Base-by-base conservation (phyloP, 306 rosid species). In the Malus sieversii region DNA sequence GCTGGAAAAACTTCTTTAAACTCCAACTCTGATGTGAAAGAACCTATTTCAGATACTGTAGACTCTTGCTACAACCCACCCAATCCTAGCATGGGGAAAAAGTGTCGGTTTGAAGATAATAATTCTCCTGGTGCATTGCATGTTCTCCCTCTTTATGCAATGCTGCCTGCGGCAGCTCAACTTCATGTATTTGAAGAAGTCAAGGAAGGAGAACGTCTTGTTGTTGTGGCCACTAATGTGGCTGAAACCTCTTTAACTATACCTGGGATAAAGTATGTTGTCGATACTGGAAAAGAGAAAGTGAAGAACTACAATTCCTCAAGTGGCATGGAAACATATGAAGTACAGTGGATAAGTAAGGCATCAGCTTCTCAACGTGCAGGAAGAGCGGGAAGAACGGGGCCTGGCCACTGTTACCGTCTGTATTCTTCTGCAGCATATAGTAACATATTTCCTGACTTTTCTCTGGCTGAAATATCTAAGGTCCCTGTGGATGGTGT, bases 181-280 rank as follows among this genome's bases (percentile, higher is more conserved):
- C 93, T 88, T 78, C 86, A 84, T 30, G 91, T 95, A 63, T 92
- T 95, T 78, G 92, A 89, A 73, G 88, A 72, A 72, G 90, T 90
- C 42, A 83, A 84, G 81, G 93, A 90, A 73, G 97, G 91, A 73
- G 89, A 88, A 68, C 84, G 98, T 57, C 97, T 95, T 53, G 83
- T 95, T 74, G 97, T 92, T 64, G 85, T 95, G 74, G 97, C 97
- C 60, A 92, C 96, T 16, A 95, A 95, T 85, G 98, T 95, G 78
- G 98, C 98, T n/a, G 98, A 95, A 86, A 95, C 98, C 72, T 95
- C 98, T 42, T 74, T 95, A 75, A 95, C 97, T 30, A 95, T 95
- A 74, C 97, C 97, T 67, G 95, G 98, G 44, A 81, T 95, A 80
- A 94, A 88, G 86, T 95, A 92, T 76, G 95, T 95, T 65, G 93